A percentile compares a stretch with the other conserved stretches of the same genome.
phyloP scores from a whole-genome alignment of 2,329 filamentous ascomycete species.

The Pseudogymnoascus sp. region DNA sequence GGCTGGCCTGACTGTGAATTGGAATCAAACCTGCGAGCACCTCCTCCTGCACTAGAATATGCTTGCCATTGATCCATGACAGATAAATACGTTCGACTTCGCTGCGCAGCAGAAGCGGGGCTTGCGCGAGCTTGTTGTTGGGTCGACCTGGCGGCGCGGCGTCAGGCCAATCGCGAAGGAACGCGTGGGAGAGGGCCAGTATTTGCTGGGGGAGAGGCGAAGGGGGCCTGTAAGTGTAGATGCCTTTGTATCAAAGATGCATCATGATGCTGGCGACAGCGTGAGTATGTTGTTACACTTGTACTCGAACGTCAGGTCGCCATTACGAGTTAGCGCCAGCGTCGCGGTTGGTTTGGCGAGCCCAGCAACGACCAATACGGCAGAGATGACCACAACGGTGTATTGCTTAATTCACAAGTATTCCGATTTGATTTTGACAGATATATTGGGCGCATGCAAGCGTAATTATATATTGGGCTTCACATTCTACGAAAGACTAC shows the following conservation, averaged over 20 bases:
- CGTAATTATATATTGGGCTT: background rate
- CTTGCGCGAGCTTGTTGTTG: constrained; percentile 10
- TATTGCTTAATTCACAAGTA: background rate
- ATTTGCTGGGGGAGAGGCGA: constrained; percentile 23
- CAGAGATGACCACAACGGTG: background rate
- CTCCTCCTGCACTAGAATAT: constrained; percentile 57
- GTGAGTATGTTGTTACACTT: constrained; percentile 8
- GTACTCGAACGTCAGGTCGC: constrained; percentile 9
- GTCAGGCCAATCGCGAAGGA: constrained; percentile 17
- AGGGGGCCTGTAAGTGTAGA: constrained; percentile 20
- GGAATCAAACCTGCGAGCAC: constrained; percentile 58
- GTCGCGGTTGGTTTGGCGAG: constrained; percentile 9
- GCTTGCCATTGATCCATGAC: constrained; percentile 60
- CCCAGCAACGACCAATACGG: constrained; percentile 1
- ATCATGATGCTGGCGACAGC: constrained; percentile 16
- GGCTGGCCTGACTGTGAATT: constrained; percentile 39
- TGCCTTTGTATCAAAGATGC: constrained; percentile 25
- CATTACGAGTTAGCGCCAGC: constrained; percentile 10
- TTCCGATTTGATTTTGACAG: background rate
- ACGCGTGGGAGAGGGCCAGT: constrained; percentile 23
- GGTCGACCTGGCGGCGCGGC: constrained; percentile 11
- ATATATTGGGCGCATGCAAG: background rate
- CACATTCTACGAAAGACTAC: background rate
- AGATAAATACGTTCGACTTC: constrained; percentile 16
- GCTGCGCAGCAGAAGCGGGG: constrained; percentile 8